A percentile compares a stretch with the other conserved stretches of the same genome.
Conservation (phyloP, 1,284 basidiomycete genomes). For the Pyrrhoderma noxium region DNA sequence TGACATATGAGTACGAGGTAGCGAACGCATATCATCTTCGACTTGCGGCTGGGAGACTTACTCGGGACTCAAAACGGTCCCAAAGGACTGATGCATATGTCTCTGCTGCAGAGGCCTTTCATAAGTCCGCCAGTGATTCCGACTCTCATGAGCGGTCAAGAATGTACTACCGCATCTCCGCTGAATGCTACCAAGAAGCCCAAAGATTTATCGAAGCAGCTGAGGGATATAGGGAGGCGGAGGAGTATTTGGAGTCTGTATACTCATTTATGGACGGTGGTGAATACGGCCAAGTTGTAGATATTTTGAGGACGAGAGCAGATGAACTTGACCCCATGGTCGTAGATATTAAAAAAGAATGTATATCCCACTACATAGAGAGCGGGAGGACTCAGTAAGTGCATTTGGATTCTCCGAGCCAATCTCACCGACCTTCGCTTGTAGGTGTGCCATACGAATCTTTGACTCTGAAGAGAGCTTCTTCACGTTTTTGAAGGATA, state of each 20-base stretch:
- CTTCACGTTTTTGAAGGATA: slow-evolving; percentile 51
- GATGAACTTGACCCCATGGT: slow-evolving; percentile 29
- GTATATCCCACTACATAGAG: no score
- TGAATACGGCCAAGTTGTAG: slow-evolving; percentile 47
- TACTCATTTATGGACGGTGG: slow-evolving; percentile 42
- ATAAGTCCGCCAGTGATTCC: slow-evolving; percentile 29
- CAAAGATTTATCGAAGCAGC: slow-evolving; percentile 39
- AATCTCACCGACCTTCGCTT: no score
- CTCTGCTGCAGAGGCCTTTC: slow-evolving; percentile 44
- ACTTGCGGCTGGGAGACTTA: slow-evolving; percentile 33
- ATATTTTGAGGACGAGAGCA: slow-evolving; percentile 33
- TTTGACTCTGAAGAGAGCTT: slow-evolving; percentile 48
- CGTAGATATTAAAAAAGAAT: no score
- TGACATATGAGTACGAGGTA: slow-evolving; percentile 38
- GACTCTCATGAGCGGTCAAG: slow-evolving; percentile 24
- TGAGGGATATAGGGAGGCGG: slow-evolving; percentile 35
- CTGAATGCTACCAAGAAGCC: slow-evolving; percentile 43
- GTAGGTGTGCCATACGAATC: no score
- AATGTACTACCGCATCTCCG: slow-evolving; percentile 43
- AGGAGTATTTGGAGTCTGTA: slow-evolving; percentile 39
- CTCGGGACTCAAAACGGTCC: slow-evolving; percentile 27
- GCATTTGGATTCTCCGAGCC: no score
- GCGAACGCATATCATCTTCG: slow-evolving; percentile 40
- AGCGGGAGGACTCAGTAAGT: no score
- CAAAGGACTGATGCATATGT: slow-evolving; percentile 32